phyloP scores from a whole-genome alignment of 768 basidiomycete species.

The Pleurotus salmoneostramineus region DNA sequence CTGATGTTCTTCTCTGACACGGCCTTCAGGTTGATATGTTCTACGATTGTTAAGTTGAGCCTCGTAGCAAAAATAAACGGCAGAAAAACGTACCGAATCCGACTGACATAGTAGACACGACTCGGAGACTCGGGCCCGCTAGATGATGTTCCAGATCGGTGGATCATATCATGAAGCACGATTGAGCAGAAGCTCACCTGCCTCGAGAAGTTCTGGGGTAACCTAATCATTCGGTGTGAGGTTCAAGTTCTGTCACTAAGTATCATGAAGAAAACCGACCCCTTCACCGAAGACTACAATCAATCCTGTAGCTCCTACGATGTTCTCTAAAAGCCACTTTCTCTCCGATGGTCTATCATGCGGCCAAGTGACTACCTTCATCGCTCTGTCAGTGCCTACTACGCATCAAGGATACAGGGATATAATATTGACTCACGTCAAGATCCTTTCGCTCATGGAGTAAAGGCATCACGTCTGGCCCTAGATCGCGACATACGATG shows the following conservation, averaged over 20 bases:
- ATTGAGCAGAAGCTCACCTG: constrained; percentile 27
- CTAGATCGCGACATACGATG: constrained; percentile 58
- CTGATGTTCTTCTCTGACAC: constrained; percentile 58
- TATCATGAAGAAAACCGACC: constrained; percentile 18
- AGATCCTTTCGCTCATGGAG: constrained; percentile 45
- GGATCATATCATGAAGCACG: background rate
- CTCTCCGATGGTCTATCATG: constrained; percentile 55
- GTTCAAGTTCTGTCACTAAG: constrained; percentile 8
- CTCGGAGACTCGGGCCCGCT: constrained; percentile 74
- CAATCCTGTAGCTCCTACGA: constrained; percentile 59
- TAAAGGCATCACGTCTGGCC: constrained; percentile 59
- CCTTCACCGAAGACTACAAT: constrained; percentile 69
- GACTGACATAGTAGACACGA: constrained; percentile 85
- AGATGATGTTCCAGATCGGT: background rate
- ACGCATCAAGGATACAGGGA: background rate
- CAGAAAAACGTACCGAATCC: constrained; percentile 60
- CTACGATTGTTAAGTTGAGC: constrained; percentile 31
- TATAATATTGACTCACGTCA: constrained; percentile 35
- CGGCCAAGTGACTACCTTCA: constrained; percentile 38
- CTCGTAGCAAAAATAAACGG: background rate
- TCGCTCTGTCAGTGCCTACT: background rate
- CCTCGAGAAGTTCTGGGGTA: constrained; percentile 67
- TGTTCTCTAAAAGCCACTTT: constrained; percentile 72
- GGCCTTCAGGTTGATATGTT: constrained; percentile 72
- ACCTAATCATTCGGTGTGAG: constrained; percentile 41